Evolutionary conservation across 495 filamentous ascomycete genomes (phyloP), one percentile per base, ranked within the genome.

Genomic region (Trichoderma orchidacearum): DNA sequence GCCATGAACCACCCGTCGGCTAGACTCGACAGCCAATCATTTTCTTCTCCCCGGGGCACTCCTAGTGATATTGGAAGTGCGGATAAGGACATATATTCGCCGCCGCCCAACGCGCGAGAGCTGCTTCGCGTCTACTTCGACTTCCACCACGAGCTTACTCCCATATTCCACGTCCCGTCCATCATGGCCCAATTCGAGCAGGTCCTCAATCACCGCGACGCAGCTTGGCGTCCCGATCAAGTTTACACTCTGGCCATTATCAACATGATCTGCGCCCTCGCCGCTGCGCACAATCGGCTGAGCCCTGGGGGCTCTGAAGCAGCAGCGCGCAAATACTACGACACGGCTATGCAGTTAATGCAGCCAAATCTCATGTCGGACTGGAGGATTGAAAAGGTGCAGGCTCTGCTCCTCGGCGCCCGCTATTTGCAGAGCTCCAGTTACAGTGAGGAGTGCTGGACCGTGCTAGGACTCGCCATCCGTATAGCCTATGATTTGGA

Each of bases 361-460:
- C 41, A 48, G 12, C 55, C 55, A 13, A 51, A 30, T 3, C 41
- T 57, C 35, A 17, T 57, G 17, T 57, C 45, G n/a, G 55, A 57
- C 29, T 57, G 55, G 55, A 48, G 15, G 30, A 57, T 57, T 23
- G 55, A 57, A 27, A 57, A 57, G 4, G 64, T 68, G 0, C 72
- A 75, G 50, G 57, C 64, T 8, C 57, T 75, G 17, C 56, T 73
- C 0, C 57, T 75, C 3, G 64, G 62, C 12, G 63, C 65, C 3
- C 59, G 68, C 15, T 75, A 69, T 41, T 57, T 75, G 15, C 72
- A 71, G 52, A 62, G 63, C 25, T 67, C 72, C 5, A 61, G 62
- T 23, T 66, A 66, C 30, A 62, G 67, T 18, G 63, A 64, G 53
- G 59, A 67, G 3, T 72, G 69, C 56, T 75, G 70, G 72, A 68